Percentiles rank a stretch among this genome's conserved stretches.
Conservation (phyloP, 352 stramenopile genomes). For the Pythium angustatum region DNA sequence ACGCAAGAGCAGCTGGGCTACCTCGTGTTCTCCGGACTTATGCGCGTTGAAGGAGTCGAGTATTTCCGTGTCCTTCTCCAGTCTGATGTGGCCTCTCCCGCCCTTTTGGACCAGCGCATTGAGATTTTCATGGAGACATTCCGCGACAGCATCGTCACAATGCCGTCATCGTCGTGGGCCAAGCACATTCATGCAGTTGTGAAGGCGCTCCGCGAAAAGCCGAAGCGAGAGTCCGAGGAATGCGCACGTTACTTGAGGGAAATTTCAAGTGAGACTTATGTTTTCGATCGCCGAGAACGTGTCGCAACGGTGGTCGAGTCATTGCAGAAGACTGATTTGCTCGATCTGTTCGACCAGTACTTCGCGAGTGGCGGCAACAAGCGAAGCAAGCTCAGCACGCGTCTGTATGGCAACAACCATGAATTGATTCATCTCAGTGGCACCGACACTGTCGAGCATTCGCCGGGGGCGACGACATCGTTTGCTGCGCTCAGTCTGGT, state of each 20-base stretch:
- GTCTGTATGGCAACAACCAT: constrained; percentile 56
- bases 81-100: constrained; percentile 68
- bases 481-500: background rate
- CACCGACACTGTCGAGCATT: background rate
- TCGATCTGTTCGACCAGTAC: constrained; percentile 66
- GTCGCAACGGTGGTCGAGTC: constrained; percentile 53
- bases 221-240: constrained; percentile 71
- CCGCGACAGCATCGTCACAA: constrained; percentile 39
- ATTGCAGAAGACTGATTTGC: constrained; percentile 46
- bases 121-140: constrained; percentile 66
- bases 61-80: constrained; percentile 84
- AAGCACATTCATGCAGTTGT: constrained; percentile 69
- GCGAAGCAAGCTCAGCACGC: constrained; percentile 57
- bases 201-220: constrained; percentile 60
- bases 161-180: constrained; percentile 35
- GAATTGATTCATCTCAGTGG: constrained; percentile 34
- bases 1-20: constrained; percentile 93
- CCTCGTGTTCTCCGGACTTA: constrained; percentile 71
- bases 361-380: constrained; percentile 35
- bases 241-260: constrained; percentile 64
- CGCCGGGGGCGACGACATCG: background rate
- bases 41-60: constrained; percentile 49
- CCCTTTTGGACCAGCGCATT: constrained; percentile 67
- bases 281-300: constrained; percentile 59
- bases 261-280: constrained; percentile 64